Evolutionary conservation across 495 filamentous ascomycete genomes (phyloP), one percentile per base, ranked within the genome.

Genomic region (Lindgomyces ingoldianus): DNA sequence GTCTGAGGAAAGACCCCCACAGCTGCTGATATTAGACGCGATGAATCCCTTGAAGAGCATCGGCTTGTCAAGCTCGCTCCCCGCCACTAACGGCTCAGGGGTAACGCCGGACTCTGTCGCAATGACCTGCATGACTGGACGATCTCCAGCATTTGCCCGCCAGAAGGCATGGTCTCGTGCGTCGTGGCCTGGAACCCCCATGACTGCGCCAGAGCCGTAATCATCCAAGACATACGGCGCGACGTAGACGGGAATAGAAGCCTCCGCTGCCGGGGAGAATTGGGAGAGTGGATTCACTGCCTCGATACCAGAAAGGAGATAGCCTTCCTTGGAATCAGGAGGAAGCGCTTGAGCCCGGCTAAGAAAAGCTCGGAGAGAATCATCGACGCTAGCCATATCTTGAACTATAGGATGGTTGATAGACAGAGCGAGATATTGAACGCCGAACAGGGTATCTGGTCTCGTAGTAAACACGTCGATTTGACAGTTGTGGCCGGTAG

Each of bases 141-240:
- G 1, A 33, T 30, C 72, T 68, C 74, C 72, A 22, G 74, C 74
- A 63, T 94, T 91, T 44, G 86, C 78, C 58, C 81, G 86, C 87
- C 90, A 96, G 69, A 96, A 96, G 4, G 81, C 79, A 74, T 88
- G 78, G 66, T 96, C 91, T 36, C 89, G 81, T 0, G 78, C 71
- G 72, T 96, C 91, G 62, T 96, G 91, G 1, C 86, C 91, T 0
- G 91, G 91, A 22, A 96, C 91, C 41, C 91, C 91, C 91, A 96
- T 96, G 4, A 96, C 89, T 4, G 91, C 91, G 1, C 91, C 90
- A 55, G 89, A 87, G n/a, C 90, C 91, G 65, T 94, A 95, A 59
- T 91, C 89, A 27, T 87, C 86, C 4, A 93, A 78, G n/a, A 96
- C 91, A 64, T 96, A 96, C 0, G 90, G 87, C 3, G 91, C 89